Evolutionary conservation across 768 basidiomycete species (phyloP).

Genomic region (Pisolithus tinctorius): DNA sequence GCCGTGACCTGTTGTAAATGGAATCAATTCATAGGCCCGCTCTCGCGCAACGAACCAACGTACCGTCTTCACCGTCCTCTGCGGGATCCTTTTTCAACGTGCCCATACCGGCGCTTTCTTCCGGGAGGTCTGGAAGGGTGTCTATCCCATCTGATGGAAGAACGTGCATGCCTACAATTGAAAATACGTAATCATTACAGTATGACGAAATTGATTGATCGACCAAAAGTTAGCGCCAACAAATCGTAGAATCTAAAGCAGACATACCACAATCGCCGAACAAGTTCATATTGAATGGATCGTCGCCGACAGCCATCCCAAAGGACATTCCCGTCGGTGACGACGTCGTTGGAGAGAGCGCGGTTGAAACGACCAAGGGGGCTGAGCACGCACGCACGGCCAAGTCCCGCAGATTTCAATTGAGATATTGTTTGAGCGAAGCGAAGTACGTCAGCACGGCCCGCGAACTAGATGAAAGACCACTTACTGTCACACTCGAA

Average conservation of each 20-base stretch:
- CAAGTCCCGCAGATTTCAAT: background rate
- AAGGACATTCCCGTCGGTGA: conserved; percentile 3
- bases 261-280: conserved; percentile 17
- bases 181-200: background rate
- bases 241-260: background rate
- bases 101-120: conserved; percentile 11
- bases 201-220: background rate
- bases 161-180: conserved; percentile 19
- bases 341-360: conserved; percentile 3
- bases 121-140: conserved; percentile 23
- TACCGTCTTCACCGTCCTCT: conserved; percentile 20
- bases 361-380: conserved; percentile 13
- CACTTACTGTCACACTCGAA: conserved; percentile 49
- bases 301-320: conserved; percentile 12
- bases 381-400: background rate
- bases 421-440: background rate
- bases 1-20: background rate
- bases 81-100: conserved; percentile 23
- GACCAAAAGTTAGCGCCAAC: background rate
- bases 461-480: conserved; percentile 4
- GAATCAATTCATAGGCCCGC: background rate
- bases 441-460: background rate
- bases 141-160: conserved; percentile 16
- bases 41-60: conserved; percentile 6
- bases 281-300: conserved; percentile 15